Percentiles rank a stretch among this genome's conserved stretches.
phyloP scores from a whole-genome alignment of 768 basidiomycete species.

The Lactarius vividus region DNA sequence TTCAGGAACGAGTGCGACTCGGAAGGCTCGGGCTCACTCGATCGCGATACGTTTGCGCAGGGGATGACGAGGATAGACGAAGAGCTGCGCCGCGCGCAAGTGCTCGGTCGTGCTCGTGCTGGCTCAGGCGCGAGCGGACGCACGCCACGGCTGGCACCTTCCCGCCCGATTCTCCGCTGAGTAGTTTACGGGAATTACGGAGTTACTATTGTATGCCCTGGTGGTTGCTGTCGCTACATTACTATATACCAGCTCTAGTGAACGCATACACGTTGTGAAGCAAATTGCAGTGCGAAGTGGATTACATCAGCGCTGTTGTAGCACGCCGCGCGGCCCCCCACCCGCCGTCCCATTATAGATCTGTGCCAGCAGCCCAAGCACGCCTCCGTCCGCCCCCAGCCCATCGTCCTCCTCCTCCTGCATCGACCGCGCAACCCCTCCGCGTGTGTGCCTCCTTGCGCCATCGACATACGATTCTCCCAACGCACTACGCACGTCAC shows the following conservation, averaged over 20 bases:
- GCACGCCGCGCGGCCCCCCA: conserved; percentile 16
- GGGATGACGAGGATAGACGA: conserved; percentile 84
- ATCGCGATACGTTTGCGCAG: conserved; percentile 58
- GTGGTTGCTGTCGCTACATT: conserved; percentile 1
- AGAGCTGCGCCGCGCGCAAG: conserved; percentile 57
- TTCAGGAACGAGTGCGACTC: conserved; percentile 67
- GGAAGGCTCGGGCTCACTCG: conserved; percentile 48
- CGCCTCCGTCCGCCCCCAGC: conserved; percentile 73
- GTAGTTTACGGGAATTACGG: not conserved
- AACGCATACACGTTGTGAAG: not conserved
- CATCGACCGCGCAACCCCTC: conserved; percentile 26
- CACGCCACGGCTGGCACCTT: conserved; percentile 1
- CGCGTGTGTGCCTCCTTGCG: conserved; percentile 40
- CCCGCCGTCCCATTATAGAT: conserved; percentile 65
- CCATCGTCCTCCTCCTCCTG: conserved; percentile 47
- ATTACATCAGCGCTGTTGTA: conserved; percentile 2
- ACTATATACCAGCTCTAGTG: not conserved
- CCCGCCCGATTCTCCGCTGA: conserved; percentile 24
- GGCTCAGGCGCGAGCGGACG: not conserved
- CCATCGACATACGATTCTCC: conserved; percentile 80
- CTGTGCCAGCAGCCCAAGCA: conserved; percentile 81
- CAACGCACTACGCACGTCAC: conserved; percentile 58
- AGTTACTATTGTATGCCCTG: not conserved
- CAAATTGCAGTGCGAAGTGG: not conserved
- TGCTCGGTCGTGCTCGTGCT: conserved; percentile 16